phyloP scores from a whole-genome alignment of 2,329 filamentous ascomycete species.

The Acephala macrosclerotiorum region DNA sequence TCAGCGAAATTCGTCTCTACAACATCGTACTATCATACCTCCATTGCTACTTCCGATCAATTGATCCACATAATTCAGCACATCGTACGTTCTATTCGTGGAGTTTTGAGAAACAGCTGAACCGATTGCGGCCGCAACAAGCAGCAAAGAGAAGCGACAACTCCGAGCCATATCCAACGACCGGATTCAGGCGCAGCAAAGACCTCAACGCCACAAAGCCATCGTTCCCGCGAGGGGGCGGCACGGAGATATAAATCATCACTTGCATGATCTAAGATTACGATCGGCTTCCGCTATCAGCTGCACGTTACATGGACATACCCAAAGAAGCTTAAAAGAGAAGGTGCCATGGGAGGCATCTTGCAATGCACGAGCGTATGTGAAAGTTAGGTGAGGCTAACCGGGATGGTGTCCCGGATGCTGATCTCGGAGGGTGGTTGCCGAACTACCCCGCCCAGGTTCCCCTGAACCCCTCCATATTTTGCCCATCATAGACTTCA shows the following conservation, averaged over 20 bases:
- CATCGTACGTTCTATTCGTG: constrained; percentile 41
- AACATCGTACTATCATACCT: constrained; percentile 44
- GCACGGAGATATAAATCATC: constrained; percentile 24
- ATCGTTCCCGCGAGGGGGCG: constrained; percentile 2
- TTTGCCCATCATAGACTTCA: constrained; percentile 7
- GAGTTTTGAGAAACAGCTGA: constrained; percentile 29
- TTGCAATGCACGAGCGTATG: neutral
- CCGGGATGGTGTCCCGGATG: constrained; percentile 9
- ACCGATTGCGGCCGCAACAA: constrained; percentile 9
- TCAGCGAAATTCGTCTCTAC: neutral
- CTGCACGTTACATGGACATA: constrained; percentile 14
- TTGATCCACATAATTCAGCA: constrained; percentile 54
- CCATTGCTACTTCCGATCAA: constrained; percentile 63
- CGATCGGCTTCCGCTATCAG: constrained; percentile 22
- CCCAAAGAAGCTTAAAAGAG: constrained; percentile 19
- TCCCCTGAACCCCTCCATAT: constrained; percentile 1
- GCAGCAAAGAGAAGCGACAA: constrained; percentile 2
- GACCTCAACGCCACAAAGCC: constrained; percentile 20
- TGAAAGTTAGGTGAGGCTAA: neutral
- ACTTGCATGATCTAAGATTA: constrained; percentile 20
- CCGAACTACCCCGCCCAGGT: constrained; percentile 11
- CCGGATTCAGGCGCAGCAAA: neutral
- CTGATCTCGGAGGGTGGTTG: neutral
- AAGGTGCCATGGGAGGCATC: constrained; percentile 18
- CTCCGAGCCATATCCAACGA: constrained; percentile 23